Conservation (phyloP, 2,329 filamentous ascomycete species). For the Alternaria sp. region DNA sequence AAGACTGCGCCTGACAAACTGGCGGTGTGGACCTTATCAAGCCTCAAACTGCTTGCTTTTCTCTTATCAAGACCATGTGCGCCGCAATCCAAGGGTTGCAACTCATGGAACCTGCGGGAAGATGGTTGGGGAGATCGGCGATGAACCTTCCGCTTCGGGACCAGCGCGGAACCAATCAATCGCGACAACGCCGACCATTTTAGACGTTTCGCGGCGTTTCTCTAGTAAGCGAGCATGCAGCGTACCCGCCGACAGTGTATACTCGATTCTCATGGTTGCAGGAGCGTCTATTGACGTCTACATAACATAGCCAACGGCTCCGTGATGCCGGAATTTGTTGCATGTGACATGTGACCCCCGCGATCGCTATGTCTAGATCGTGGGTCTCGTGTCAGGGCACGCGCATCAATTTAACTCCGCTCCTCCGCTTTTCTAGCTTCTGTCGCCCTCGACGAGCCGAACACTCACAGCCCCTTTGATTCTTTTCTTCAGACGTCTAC, state of each 20-base stretch:
- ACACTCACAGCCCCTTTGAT: constrained; percentile 3
- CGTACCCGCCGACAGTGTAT: constrained; percentile 7
- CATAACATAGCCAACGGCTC: constrained; percentile 1
- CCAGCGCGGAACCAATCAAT: constrained; percentile 9
- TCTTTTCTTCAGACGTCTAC: neutral
- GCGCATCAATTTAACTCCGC: constrained; percentile 19
- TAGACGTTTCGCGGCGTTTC: constrained; percentile 15
- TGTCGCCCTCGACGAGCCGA: constrained; percentile 6
- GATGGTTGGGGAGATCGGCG: constrained; percentile 8
- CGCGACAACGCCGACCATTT: constrained; percentile 3
- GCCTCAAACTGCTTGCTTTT: constrained; percentile 1
- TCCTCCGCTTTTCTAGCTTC: constrained; percentile 15
- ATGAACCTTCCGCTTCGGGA: neutral
- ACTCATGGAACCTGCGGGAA: constrained; percentile 14
- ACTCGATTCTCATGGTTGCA: neutral
- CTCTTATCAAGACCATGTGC: neutral
- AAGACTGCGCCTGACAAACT: neutral
- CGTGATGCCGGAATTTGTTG: constrained; percentile 1
- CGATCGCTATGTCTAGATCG: constrained; percentile 16
- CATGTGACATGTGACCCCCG: constrained; percentile 20
- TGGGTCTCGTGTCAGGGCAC: constrained; percentile 21
- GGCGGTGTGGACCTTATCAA: neutral
- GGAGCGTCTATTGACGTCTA: neutral
- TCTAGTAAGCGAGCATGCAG: constrained; percentile 17
- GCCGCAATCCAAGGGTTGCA: neutral